These are phyloP conservation scores for Sphenostylis stenocarpa DNA, from an alignment of 306 rosid species.

Conservation along the genomic window DNA sequence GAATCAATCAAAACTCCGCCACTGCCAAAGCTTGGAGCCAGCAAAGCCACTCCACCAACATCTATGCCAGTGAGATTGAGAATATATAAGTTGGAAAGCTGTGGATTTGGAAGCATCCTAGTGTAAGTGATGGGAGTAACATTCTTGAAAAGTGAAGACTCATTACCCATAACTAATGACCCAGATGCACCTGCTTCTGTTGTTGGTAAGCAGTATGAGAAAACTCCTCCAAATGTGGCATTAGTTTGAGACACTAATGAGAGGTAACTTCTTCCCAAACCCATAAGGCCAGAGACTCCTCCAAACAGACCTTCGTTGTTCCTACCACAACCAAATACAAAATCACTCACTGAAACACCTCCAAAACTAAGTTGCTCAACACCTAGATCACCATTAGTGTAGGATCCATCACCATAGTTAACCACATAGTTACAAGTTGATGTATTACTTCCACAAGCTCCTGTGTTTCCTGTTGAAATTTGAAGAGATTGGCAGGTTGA, in stretches of 20 bases:
- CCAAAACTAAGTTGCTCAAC: slow-evolving; percentile 57
- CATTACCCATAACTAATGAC: slow-evolving; percentile 69
- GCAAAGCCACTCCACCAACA: slow-evolving; percentile 59
- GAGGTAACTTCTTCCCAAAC: slow-evolving; percentile 69
- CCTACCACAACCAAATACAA: slow-evolving; percentile 82
- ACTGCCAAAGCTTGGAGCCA: slow-evolving; percentile 34
- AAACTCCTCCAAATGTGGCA: slow-evolving; percentile 65
- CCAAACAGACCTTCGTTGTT: slow-evolving; percentile 82
- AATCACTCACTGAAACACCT: slow-evolving; percentile 36
- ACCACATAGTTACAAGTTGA: slow-evolving; percentile 54
- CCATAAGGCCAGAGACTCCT: slow-evolving; percentile 78
- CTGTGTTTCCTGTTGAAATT: slow-evolving; percentile 52
- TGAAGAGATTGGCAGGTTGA: slow-evolving; percentile 56
- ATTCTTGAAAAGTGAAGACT: slow-evolving; percentile 60
- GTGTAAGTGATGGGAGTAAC: slow-evolving; percentile 70
- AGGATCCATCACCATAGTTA: slow-evolving; percentile 83
- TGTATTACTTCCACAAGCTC: slow-evolving; percentile 37
- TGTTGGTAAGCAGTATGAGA: slow-evolving; percentile 87
- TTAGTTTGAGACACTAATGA: slow-evolving; percentile 73
- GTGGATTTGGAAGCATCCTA: slow-evolving; percentile 60
- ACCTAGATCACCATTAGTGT: slow-evolving; percentile 57
- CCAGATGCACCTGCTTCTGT: slow-evolving; percentile 61
- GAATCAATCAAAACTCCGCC: slow-evolving; percentile 69
- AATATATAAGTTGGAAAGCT: slow-evolving; percentile 61
- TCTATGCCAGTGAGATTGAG: slow-evolving; percentile 67